Evolutionary conservation across 352 stramenopile species (phyloP).

Genomic region (Vaucheria bursata): DNA sequence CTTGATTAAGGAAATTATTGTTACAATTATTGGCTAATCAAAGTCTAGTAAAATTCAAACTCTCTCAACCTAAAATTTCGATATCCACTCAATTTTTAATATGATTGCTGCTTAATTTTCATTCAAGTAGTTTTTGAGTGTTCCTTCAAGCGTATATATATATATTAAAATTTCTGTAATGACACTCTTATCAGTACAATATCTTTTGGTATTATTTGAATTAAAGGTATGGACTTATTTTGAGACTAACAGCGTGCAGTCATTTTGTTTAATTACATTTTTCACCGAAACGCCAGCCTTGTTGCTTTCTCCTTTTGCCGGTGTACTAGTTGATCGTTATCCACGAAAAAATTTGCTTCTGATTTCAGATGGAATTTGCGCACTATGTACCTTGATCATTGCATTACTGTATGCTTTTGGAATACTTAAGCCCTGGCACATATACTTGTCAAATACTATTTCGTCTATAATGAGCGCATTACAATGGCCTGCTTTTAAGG

Average conservation of each 20-base stretch:
- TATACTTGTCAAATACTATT: slow-evolving; percentile 3
- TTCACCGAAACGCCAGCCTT: slow-evolving; percentile 1
- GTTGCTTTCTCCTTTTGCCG: slow-evolving; percentile 3
- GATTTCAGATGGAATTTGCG: not conserved
- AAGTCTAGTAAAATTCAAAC: too few species aligned
- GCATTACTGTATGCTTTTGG: not conserved
- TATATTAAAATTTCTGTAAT: too few species aligned
- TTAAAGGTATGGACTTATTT: slow-evolving; percentile 5
- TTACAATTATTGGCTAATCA: too few species aligned
- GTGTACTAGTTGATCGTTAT: slow-evolving; percentile 5
- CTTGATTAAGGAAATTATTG: too few species aligned
- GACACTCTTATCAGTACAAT: too few species aligned
- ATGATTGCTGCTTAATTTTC: too few species aligned
- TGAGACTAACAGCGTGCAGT: not conserved
- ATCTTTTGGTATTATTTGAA: too few species aligned
- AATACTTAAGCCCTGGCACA: slow-evolving; percentile 6
- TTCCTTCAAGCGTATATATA: too few species aligned
- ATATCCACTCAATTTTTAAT: too few species aligned
- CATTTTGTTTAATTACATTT: not conserved
- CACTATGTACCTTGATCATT: not conserved
- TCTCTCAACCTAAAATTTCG: too few species aligned
- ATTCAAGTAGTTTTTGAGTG: too few species aligned
- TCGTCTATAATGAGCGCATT: not conserved
- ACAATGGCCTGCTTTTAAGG: slow-evolving; percentile 12
- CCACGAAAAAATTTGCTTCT: not conserved